These are phyloP conservation scores for Tinospora cordifolia DNA, from an alignment of 164 flowering plant species.

Conservation along the genomic window DNA sequence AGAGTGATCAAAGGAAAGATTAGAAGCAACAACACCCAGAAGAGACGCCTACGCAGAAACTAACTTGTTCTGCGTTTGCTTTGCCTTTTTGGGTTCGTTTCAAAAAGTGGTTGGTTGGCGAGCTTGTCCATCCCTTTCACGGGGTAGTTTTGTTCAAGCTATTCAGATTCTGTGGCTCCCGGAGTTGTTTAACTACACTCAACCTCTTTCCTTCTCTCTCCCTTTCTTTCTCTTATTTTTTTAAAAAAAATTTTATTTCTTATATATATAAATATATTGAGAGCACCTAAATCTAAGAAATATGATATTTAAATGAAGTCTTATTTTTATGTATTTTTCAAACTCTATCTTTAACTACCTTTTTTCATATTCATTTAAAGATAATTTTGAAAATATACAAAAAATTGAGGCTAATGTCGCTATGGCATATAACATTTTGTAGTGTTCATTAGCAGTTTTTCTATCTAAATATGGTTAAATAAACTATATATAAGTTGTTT, in stretches of 20 bases:
- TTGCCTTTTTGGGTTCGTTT: background rate
- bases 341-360: background rate
- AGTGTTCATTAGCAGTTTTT: background rate
- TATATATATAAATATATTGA: background rate
- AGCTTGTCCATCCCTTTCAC: too few species aligned
- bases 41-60: background rate
- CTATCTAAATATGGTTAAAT: too few species aligned
- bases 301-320: background rate
- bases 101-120: background rate
- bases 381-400: too few species aligned
- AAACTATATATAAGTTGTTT: background rate
- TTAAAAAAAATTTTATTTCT: too few species aligned
- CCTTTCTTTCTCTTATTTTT: background rate
- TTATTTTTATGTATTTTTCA: background rate
- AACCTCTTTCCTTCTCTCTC: background rate
- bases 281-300: background rate
- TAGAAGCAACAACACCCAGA: slow-evolving; percentile 12
- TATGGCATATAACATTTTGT: background rate
- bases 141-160: too few species aligned
- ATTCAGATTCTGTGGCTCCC: background rate
- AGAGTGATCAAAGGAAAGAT: slow-evolving; percentile 11
- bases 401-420: too few species aligned
- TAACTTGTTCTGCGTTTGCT: background rate
- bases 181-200: background rate
- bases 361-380: too few species aligned